A percentile compares a stretch with the other conserved stretches of the same genome.
Conservation (phyloP, 768 basidiomycete species). For the Leccinum sublutescens region DNA sequence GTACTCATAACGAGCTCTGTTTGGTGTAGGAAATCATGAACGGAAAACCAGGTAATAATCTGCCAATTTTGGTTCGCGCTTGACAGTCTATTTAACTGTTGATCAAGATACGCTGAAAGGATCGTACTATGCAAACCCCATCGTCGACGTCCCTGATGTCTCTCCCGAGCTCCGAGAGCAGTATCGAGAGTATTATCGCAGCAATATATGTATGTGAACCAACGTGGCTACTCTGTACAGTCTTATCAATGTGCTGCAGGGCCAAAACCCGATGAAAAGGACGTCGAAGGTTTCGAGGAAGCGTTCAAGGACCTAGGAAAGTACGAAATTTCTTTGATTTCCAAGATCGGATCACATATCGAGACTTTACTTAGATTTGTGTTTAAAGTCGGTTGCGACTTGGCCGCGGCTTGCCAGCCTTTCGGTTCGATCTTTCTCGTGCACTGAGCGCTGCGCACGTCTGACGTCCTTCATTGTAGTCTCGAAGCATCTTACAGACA, state of each 20-base stretch:
- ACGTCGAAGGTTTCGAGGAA: constrained; percentile 74
- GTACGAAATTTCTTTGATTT: constrained; percentile 33
- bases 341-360: neutral
- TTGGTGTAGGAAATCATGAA: constrained; percentile 99
- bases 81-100: constrained; percentile 2
- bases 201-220: constrained; percentile 73
- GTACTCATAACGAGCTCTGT: neutral
- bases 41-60: constrained; percentile 75
- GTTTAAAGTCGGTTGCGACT: constrained; percentile 74
- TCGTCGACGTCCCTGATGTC: constrained; percentile 65
- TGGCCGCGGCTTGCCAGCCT: constrained; percentile 87
- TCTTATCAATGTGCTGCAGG: constrained; percentile 40
- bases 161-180: constrained; percentile 47
- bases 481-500: constrained; percentile 61
- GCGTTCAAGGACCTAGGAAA: constrained; percentile 86
- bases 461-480: constrained; percentile 38
- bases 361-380: constrained; percentile 53
- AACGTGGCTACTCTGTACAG: neutral
- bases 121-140: constrained; percentile 86
- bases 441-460: neutral
- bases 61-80: neutral
- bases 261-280: constrained; percentile 57
- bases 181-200: constrained; percentile 83
- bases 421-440: constrained; percentile 57
- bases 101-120: constrained; percentile 79